Evolutionary conservation across 75 land plant species (phyloP).

Genomic region (Pseudotsuga menziesii): DNA sequence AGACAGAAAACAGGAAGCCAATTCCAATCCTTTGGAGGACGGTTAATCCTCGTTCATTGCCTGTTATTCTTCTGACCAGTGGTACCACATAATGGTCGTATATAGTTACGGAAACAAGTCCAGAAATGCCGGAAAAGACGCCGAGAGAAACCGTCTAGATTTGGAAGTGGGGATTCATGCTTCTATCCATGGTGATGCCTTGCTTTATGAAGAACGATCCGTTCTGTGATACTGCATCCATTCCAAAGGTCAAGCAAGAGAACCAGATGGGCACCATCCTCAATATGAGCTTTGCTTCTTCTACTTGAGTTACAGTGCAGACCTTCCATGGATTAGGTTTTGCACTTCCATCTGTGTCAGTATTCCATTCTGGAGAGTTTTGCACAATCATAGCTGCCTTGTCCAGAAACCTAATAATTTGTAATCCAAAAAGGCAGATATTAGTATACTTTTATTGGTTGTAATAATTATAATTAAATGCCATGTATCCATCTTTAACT

Average conservation of each 20-base stretch:
- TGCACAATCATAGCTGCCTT: slow-evolving; percentile 21
- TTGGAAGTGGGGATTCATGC: slow-evolving; percentile 9
- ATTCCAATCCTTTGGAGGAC: slow-evolving; percentile 24
- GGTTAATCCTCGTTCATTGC: slow-evolving; percentile 17
- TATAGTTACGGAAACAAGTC: slow-evolving; percentile 15
- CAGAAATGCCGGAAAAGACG: slow-evolving; percentile 18
- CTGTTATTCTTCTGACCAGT: slow-evolving; percentile 11
- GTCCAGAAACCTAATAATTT: slow-evolving; percentile 20
- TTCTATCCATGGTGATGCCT: slow-evolving; percentile 31
- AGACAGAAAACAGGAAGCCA: slow-evolving; percentile 11
- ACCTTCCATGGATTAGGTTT: slow-evolving; percentile 22
- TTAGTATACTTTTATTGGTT: too few species aligned
- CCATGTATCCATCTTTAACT: too few species aligned
- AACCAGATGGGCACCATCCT: slow-evolving; percentile 40
- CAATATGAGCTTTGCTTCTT: slow-evolving; percentile 36
- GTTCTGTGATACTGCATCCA: slow-evolving; percentile 20
- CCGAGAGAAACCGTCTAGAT: slow-evolving; percentile 34
- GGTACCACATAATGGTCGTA: slow-evolving; percentile 37
- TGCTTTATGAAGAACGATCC: slow-evolving; percentile 26
- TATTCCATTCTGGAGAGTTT: not conserved
- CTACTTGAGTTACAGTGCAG: slow-evolving; percentile 45
- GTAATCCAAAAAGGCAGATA: not conserved
- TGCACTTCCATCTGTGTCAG: not conserved
- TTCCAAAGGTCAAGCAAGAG: slow-evolving; percentile 6
- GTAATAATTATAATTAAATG: too few species aligned